These are phyloP conservation scores for Bacterosira constricta DNA, from an alignment of 108 stramenopile species.

Conservation along the genomic window DNA sequence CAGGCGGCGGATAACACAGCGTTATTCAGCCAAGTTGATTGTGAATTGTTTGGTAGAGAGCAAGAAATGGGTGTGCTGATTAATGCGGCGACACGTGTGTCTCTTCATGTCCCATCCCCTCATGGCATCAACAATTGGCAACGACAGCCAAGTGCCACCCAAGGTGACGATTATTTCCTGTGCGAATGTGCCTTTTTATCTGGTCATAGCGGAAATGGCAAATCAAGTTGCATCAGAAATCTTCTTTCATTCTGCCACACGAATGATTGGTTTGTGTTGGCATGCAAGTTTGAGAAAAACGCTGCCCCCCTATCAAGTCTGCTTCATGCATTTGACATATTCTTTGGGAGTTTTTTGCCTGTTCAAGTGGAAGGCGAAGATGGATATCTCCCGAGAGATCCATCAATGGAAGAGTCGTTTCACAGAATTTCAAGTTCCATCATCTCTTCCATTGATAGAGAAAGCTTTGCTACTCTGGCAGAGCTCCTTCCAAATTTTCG, in stretches of 20 bases:
- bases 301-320: neutral
- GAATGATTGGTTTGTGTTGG: slow-evolving; percentile 3
- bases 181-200: neutral
- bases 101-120: neutral
- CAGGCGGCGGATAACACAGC: neutral
- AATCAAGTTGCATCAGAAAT: neutral
- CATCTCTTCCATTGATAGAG: neutral
- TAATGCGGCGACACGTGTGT: neutral
- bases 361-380: neutral
- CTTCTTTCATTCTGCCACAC: neutral
- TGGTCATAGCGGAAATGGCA: neutral
- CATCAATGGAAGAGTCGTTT: neutral
- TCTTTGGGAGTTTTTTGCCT: neutral
- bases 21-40: neutral
- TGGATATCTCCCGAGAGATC: no score
- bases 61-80: neutral
- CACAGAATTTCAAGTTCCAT: neutral
- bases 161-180: neutral
- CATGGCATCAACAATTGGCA: neutral
- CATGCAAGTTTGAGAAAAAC: neutral
- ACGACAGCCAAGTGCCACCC: neutral
- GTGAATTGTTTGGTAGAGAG: neutral
- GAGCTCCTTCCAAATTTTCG: slow-evolving; percentile 1
- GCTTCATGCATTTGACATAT: neutral
- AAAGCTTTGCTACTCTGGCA: neutral